Evolutionary conservation across 371 early-diverging fungal genomes (phyloP), one percentile per base, ranked within the genome.

Genomic region (Funneliformis caledonium): DNA sequence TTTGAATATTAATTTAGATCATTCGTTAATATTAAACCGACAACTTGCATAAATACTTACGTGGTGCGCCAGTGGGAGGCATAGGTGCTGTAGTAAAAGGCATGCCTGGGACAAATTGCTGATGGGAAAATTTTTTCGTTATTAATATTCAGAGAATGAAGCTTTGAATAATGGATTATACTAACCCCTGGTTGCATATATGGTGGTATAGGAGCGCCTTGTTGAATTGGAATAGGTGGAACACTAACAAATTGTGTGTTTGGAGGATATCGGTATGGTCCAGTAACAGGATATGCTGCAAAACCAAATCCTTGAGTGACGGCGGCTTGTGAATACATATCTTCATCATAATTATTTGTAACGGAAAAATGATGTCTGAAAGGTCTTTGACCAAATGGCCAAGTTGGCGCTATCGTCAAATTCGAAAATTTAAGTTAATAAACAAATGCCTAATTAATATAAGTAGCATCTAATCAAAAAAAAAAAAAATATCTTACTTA

Each of bases 281-380:
- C 52, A 8, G 80, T 70, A 2, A 69, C 72, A 22, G 72, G 59
- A 33, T 68, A 70, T 26, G 67, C 31, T 22, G 60, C 68, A 48
- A 69, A 77, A n/a, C 83, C 76, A 45, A 64, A 62, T 5, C 78
- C 50, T 65, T 56, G 77, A 52, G 31, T 50, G 14, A 31, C 78
- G 8, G 72, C 45, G 50, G 47, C 50, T 68, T 48, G 76, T 10
- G 72, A 22, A 80, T 73, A 78, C 14, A 73, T 78, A 26, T 73
- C 82, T 12, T 82, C 80, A 3, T 76, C 81, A n/a, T 68, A 81
- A 26, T 48, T 67, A 48, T 62, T 76, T 37, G 69, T 75, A 31
- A 68, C 64, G 16, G 67, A n/a, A 62, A 83, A 82, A 26, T 83
- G 82, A 37, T 80, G 83, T 47, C 80, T 67, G 42, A 82, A 82